phyloP scores from a whole-genome alignment of 805 yeast genomes.

The Teunomyces pallodes region DNA sequence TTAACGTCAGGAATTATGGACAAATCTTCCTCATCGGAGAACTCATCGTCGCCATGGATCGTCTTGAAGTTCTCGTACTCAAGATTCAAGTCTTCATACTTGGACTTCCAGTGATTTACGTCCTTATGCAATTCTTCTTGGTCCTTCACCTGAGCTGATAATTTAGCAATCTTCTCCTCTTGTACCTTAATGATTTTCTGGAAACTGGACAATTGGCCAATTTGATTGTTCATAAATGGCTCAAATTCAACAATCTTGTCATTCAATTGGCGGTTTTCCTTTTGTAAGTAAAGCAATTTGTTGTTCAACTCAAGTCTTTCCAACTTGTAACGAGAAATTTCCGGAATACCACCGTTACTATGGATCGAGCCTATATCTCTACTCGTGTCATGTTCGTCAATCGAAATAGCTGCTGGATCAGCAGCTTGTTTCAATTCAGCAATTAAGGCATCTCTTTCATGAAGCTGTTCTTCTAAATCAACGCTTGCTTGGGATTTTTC shows the following conservation, averaged over 20 bases:
- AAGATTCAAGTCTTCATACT: constrained; percentile 41
- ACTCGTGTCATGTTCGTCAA: constrained; percentile 14
- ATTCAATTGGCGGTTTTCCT: constrained; percentile 44
- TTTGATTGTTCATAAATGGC: constrained; percentile 51
- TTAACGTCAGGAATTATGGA: constrained; percentile 9
- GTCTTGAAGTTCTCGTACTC: constrained; percentile 44
- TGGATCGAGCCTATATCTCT: constrained; percentile 7
- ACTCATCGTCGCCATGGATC: constrained; percentile 31
- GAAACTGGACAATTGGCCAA: constrained; percentile 50
- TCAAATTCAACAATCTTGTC: constrained; percentile 47
- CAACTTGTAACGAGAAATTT: constrained; percentile 39
- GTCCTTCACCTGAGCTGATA: constrained; percentile 40
- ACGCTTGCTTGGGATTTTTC: constrained; percentile 8
- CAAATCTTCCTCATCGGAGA: constrained; percentile 24
- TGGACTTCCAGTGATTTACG: constrained; percentile 45
- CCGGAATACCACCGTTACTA: constrained; percentile 19
- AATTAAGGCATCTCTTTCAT: constrained; percentile 31
- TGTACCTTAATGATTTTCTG: constrained; percentile 56
- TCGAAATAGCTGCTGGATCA: constrained; percentile 23
- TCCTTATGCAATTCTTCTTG: constrained; percentile 46
- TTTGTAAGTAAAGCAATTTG: constrained; percentile 42
- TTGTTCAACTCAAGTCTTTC: constrained; percentile 44
- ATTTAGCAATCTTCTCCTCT: constrained; percentile 41
- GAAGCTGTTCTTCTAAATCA: constrained; percentile 18
- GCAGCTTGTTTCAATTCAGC: constrained; percentile 28